These are phyloP conservation scores for Tetradesmus obliquus DNA, from an alignment of 139 green algal genomes.

Conservation along the genomic window DNA sequence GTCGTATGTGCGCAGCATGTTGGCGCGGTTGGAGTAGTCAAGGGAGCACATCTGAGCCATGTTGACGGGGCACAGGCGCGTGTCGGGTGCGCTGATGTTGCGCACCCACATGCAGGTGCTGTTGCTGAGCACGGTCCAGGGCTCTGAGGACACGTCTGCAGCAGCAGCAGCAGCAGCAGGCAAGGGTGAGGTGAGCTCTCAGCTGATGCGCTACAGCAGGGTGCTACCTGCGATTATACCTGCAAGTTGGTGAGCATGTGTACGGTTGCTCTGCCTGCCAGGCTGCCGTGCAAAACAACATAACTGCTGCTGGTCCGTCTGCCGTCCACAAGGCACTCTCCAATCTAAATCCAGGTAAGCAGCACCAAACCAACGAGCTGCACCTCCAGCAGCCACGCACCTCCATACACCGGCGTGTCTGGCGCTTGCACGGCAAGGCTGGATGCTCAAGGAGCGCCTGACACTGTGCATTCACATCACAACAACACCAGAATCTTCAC, in stretches of 20 bases:
- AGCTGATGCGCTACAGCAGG: neutral
- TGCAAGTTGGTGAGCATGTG: too few relatives aligned
- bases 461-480: neutral
- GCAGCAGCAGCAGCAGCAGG: neutral
- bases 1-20: constrained; percentile 25
- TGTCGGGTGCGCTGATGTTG: neutral
- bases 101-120: constrained; percentile 43
- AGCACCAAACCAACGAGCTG: too few relatives aligned
- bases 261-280: too few relatives aligned
- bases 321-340: too few relatives aligned
- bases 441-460: too few relatives aligned
- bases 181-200: neutral
- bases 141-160: neutral
- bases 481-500: neutral
- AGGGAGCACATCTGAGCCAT: constrained; percentile 30
- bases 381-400: too few relatives aligned
- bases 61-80: constrained; percentile 7
- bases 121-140: neutral
- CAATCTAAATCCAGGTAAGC: too few relatives aligned
- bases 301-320: too few relatives aligned
- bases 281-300: too few relatives aligned
- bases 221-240: too few relatives aligned
- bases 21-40: constrained; percentile 12
- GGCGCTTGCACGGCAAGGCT: too few relatives aligned
- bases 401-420: too few relatives aligned